These are phyloP conservation scores for Fusarium nisikadoi DNA, from an alignment of 2,329 filamentous ascomycete species.

Conservation along the genomic window DNA sequence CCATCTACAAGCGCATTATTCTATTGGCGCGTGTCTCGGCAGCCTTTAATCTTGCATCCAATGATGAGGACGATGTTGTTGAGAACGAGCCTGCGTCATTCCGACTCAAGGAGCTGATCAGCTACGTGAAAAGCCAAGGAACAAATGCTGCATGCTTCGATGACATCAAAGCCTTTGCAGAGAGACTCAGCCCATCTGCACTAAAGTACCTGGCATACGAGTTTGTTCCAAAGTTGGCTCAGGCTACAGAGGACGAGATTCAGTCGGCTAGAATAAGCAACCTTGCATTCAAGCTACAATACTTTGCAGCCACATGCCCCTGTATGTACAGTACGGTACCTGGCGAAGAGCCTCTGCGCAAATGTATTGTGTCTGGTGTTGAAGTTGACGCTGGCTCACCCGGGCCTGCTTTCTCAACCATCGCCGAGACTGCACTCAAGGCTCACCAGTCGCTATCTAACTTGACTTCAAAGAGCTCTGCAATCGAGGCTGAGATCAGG, in stretches of 20 bases:
- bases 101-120: slow-evolving; percentile 49
- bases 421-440: slow-evolving; percentile 40
- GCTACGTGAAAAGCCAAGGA: slow-evolving; percentile 52
- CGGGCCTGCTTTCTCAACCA: slow-evolving; percentile 36
- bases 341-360: slow-evolving; percentile 32
- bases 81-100: slow-evolving; percentile 45
- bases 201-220: slow-evolving; percentile 53
- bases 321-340: slow-evolving; percentile 37
- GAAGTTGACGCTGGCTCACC: slow-evolving; percentile 36
- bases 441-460: slow-evolving; percentile 27
- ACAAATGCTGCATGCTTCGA: slow-evolving; percentile 56
- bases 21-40: slow-evolving; percentile 52
- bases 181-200: slow-evolving; percentile 55
- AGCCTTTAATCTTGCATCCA: slow-evolving; percentile 49
- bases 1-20: slow-evolving; percentile 55
- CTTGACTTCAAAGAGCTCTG: slow-evolving; percentile 12
- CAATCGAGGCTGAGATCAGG: slow-evolving; percentile 41
- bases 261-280: slow-evolving; percentile 46
- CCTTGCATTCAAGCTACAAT: slow-evolving; percentile 56
- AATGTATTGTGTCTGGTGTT: slow-evolving; percentile 41
- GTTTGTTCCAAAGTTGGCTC: slow-evolving; percentile 49
- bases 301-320: slow-evolving; percentile 55
- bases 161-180: slow-evolving; percentile 58
- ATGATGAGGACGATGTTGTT: slow-evolving; percentile 45
- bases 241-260: slow-evolving; percentile 40